Percentiles rank a stretch among this genome's conserved stretches.
These are phyloP conservation scores for Talaromyces rugulosus DNA, from an alignment of 2,329 filamentous ascomycete genomes.

Conservation along the genomic window DNA sequence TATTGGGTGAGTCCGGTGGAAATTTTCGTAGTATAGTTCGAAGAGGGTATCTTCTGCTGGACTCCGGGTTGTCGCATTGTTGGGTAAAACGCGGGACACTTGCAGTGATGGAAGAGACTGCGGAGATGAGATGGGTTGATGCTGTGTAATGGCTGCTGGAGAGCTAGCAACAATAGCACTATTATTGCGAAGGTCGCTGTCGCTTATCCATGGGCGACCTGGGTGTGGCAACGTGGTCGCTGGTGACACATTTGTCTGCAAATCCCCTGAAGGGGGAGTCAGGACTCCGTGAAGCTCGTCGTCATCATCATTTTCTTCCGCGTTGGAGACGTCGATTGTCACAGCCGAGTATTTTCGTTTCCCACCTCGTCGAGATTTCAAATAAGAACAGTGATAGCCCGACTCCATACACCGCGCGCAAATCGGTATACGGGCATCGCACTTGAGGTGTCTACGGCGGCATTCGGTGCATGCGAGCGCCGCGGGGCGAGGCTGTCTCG, in stretches of 20 bases:
- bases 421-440: slow-evolving; percentile 3
- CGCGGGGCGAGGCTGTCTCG: slow-evolving; percentile 2
- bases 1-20: slow-evolving; percentile 9
- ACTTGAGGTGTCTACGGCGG: slow-evolving; percentile 10
- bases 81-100: slow-evolving; percentile 1
- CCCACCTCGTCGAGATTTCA: slow-evolving; percentile 8
- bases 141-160: neutral
- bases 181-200: neutral
- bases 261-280: neutral
- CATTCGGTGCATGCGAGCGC: slow-evolving; percentile 9
- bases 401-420: slow-evolving; percentile 8
- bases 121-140: neutral
- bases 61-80: neutral
- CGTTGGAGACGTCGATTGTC: neutral
- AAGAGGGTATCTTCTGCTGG: slow-evolving; percentile 5
- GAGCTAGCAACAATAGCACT: neutral
- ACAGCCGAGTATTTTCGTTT: slow-evolving; percentile 4
- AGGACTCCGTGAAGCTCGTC: neutral
- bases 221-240: slow-evolving; percentile 5
- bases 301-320: neutral
- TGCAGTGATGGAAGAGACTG: slow-evolving; percentile 1
- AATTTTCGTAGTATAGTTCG: slow-evolving; percentile 12
- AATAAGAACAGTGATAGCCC: slow-evolving; percentile 3
- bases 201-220: neutral
- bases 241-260: neutral